Base-by-base conservation (phyloP, 2,329 filamentous ascomycete species). In the Dothistroma pini region DNA sequence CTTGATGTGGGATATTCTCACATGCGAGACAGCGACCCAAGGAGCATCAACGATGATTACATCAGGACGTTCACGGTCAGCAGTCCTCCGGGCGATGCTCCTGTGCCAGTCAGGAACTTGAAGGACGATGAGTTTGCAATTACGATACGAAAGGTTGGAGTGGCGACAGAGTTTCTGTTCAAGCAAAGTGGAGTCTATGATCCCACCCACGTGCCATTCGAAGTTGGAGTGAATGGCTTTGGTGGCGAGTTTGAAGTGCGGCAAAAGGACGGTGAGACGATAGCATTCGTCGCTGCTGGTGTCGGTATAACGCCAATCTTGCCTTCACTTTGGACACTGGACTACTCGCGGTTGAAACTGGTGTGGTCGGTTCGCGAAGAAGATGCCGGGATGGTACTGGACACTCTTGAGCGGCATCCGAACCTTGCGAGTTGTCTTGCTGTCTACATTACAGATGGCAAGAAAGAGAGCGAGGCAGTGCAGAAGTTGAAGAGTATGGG, bases 291-390 rank as follows among this genome's bases (percentile, higher is more conserved):
- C 3, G 90, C 90, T 6, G 90, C 85, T 0, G 91, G 91, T 2
- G 89, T 96, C 7, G 91, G 91, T 0, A 90, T 96, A 63, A 96
- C 91, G 31, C 91, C 91, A 1, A 68, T 95, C 3, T 78, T 96
- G n/a, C 78, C 76, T 0, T 74, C 81, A 6, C 71, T 91, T 0
- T 54, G 57, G 9, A 48, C 49, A 11, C 49, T 72, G 22, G 73
- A 79, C 60, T 64, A 77, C 5, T 67, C 72, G 1, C 70, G 73
- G 3, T 71, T 95, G 41, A 76, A 69, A 29, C 71, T 95, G 4
- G 78, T 91, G 1, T 96, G 91, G 91, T 87, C 84, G 1, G 67
- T 93, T 4, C 78, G 82, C 7, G 73, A 75, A 0, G 80, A 79
- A 2, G 91, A 96, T 74, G 58, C 90, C 0, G 78, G 79, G 0